Percentiles rank a stretch among this genome's conserved stretches.
Evolutionary conservation across 768 basidiomycete species (phyloP).

Genomic region (Lactarius sp.): DNA sequence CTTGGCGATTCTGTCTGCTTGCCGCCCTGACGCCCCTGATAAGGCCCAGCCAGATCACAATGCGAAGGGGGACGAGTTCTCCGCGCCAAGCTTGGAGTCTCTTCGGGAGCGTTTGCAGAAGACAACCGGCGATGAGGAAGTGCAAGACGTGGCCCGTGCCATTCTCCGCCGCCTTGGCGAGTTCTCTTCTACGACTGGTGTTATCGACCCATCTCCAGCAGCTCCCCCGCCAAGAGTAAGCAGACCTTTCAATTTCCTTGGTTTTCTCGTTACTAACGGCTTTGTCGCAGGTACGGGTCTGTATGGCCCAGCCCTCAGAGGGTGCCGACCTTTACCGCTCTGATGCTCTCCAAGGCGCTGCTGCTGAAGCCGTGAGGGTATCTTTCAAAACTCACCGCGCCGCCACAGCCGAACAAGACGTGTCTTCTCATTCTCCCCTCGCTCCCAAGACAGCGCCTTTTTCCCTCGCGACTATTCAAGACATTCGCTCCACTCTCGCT

Average conservation of each 20-base stretch:
- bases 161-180: not conserved
- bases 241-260: no score
- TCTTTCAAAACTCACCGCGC: constrained; percentile 24
- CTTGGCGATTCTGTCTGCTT: no score
- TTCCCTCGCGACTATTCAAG: constrained; percentile 3
- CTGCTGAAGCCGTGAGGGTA: constrained; percentile 14
- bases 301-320: not conserved
- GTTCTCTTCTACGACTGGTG: not conserved
- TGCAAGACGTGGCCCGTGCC: constrained; percentile 8
- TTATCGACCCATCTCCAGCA: not conserved
- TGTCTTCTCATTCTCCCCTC: not conserved
- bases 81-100: not conserved
- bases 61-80: not conserved
- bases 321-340: constrained; percentile 18
- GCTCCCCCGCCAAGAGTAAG: not conserved
- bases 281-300: not conserved
- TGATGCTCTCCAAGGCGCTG: constrained; percentile 10
- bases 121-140: constrained; percentile 3
- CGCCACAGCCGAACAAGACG: not conserved
- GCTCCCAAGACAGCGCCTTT: not conserved
- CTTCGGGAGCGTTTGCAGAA: constrained; percentile 6
- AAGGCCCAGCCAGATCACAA: not conserved
- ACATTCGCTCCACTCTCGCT: constrained; percentile 7
- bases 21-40: not conserved
- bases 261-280: not conserved